Base-by-base conservation (phyloP, 345 rosid species). In the Pugionium cornutum region DNA sequence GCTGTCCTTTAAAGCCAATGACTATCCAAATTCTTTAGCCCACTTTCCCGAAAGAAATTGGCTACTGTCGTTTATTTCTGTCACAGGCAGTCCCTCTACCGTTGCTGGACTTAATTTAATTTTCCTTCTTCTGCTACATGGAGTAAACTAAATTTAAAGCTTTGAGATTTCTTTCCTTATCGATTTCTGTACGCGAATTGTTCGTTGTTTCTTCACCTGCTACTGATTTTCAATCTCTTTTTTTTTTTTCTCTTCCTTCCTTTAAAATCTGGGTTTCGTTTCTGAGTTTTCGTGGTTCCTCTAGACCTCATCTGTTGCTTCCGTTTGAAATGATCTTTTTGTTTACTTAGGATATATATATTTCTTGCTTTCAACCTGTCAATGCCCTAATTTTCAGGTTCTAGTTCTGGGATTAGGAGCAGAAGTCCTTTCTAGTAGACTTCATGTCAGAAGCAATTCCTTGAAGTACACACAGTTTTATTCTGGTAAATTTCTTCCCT, bases 1-100 rank as follows among this genome's bases (percentile, higher is more conserved):
- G 72, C 62, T 61, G 66, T 66, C 66, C 51, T 58, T 45, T 66
- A 66, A 53, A 31, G 44, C 62, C 69, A 73, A 66, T 73, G 76
- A 73, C 67, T 33, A 66, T 58, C 6, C 11, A 59, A 67, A 66
- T 73, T 73, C 51, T 73, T 7, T 36, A 51, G 10, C 18, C 18
- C 18, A 18, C 18, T 18, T 18, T 18, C 18, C 18, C 18, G 18
- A 18, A 18, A 18, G 18, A 18, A 18, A 18, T 18, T 27, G 29
- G 64, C n/a, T 33, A 0, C 0, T 28, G 9, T 54, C 4, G 50
- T 40, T 0, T 53, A 11, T 36, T 41, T 40, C 1, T 9, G 1
- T 43, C 64, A 67, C 77, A 47, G 63, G 25, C 37, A 11, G 73
- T 74, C 10, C 34, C 42, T 32, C 9, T 67, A 74, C 47, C 2